A percentile compares a stretch with the other conserved stretches of the same genome.
Evolutionary conservation across 306 rosid species (phyloP).

Genomic region (Hippophae rhamnoides): DNA sequence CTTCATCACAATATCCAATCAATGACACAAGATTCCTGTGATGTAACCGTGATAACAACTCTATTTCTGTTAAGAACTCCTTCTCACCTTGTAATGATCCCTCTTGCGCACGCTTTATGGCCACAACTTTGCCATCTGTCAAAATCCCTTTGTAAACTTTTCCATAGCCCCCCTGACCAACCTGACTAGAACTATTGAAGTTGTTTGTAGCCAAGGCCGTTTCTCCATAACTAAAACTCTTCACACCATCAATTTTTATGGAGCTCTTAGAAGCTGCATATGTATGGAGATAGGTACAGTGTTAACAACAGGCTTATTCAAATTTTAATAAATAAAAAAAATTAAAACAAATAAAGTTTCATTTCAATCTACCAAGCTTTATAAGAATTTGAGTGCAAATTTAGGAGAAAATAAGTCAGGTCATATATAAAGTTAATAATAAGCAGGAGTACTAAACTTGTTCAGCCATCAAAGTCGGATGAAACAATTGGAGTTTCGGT

Average conservation of each 20-base stretch:
- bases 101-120: slow-evolving; percentile 78
- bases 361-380: background rate
- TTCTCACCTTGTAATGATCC: slow-evolving; percentile 86
- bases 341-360: background rate
- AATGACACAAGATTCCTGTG: slow-evolving; percentile 81
- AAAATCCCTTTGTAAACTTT: slow-evolving; percentile 80
- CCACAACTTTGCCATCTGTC: slow-evolving; percentile 47
- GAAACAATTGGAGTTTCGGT: no score
- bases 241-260: slow-evolving; percentile 69
- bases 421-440: background rate
- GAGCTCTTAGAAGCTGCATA: slow-evolving; percentile 48
- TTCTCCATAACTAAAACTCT: slow-evolving; percentile 59
- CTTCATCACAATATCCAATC: slow-evolving; percentile 76
- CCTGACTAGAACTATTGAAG: slow-evolving; percentile 45
- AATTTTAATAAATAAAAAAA: background rate
- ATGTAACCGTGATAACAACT: slow-evolving; percentile 77
- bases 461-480: no score
- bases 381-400: background rate
- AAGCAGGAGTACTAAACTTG: no score
- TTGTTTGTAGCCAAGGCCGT: slow-evolving; percentile 56
- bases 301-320: background rate
- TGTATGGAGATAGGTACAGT: slow-evolving; percentile 16
- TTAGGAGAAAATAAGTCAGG: background rate
- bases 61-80: slow-evolving; percentile 88
- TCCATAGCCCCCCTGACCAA: slow-evolving; percentile 97